phyloP scores from a whole-genome alignment of 2,329 filamentous ascomycete genomes.

The Penicillium sp. region DNA sequence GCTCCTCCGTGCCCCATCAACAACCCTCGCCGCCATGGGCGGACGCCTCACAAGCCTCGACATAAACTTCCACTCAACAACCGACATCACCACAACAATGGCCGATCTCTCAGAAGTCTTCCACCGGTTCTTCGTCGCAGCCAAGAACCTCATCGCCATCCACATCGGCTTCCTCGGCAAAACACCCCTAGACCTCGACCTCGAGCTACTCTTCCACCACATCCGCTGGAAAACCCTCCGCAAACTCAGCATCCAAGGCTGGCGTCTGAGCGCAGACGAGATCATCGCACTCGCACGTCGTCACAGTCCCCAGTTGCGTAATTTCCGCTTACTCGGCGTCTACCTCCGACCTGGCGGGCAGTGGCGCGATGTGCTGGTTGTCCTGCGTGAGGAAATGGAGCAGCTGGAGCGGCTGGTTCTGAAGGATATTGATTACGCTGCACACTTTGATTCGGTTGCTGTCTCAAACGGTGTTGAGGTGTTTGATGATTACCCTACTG shows the following conservation, averaged over 20 bases:
- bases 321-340: slow-evolving; percentile 61
- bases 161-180: slow-evolving; percentile 65
- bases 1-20: slow-evolving; percentile 50
- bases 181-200: slow-evolving; percentile 55
- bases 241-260: slow-evolving; percentile 65
- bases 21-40: slow-evolving; percentile 53
- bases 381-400: slow-evolving; percentile 57
- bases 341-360: slow-evolving; percentile 58
- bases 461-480: slow-evolving; percentile 21
- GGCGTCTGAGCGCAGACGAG: slow-evolving; percentile 61
- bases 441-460: slow-evolving; percentile 51
- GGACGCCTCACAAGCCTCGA: slow-evolving; percentile 62
- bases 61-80: slow-evolving; percentile 61
- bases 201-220: slow-evolving; percentile 64
- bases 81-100: slow-evolving; percentile 59
- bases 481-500: slow-evolving; percentile 10
- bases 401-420: slow-evolving; percentile 63
- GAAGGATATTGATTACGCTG: slow-evolving; percentile 60
- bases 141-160: slow-evolving; percentile 61
- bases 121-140: slow-evolving; percentile 57
- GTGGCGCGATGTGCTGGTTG: slow-evolving; percentile 62
- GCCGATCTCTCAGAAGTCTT: slow-evolving; percentile 59
- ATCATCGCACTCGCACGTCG: slow-evolving; percentile 58
- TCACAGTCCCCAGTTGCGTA: slow-evolving; percentile 58
- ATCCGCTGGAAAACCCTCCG: slow-evolving; percentile 61